Evolutionary conservation across 306 rosid species (phyloP).

Genomic region (Spatholobus suberectus): DNA sequence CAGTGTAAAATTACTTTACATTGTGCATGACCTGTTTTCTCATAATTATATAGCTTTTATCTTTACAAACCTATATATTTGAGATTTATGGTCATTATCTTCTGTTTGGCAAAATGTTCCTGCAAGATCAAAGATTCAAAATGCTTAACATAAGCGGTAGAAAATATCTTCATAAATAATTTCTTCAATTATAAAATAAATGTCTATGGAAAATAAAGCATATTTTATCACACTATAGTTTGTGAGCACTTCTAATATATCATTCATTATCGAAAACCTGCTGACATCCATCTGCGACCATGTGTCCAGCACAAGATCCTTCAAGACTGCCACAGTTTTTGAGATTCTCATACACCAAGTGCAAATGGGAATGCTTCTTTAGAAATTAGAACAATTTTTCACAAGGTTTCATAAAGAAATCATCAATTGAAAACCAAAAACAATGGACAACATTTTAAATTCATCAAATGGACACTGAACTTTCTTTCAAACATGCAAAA

Average conservation of each 20-base stretch:
- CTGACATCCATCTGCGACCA: constrained; percentile 7
- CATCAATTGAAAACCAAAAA: constrained; percentile 5
- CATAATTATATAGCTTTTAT: neutral
- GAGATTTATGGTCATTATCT: constrained; percentile 68
- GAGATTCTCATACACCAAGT: neutral
- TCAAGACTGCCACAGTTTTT: constrained; percentile 16
- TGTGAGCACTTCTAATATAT: constrained; percentile 2
- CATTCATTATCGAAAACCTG: neutral
- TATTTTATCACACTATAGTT: constrained; percentile 11
- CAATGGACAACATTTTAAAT: neutral
- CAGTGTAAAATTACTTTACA: too few species aligned
- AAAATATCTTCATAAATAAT: neutral
- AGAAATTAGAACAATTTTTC: neutral
- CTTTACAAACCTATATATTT: constrained; percentile 82
- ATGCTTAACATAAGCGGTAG: neutral
- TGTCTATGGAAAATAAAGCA: constrained; percentile 17
- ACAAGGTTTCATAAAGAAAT: neutral
- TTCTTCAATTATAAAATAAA: neutral
- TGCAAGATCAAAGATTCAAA: constrained; percentile 50
- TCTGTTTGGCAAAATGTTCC: constrained; percentile 68
- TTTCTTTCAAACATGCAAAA: constrained; percentile 29
- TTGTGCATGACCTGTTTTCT: too few species aligned
- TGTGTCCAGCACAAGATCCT: constrained; percentile 42
- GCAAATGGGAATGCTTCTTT: neutral
- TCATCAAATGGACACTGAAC: constrained; percentile 8